A percentile compares a stretch with the other conserved stretches of the same genome.
Evolutionary conservation across 805 yeast species (phyloP).

Genomic region (Saturnispora diversa): DNA sequence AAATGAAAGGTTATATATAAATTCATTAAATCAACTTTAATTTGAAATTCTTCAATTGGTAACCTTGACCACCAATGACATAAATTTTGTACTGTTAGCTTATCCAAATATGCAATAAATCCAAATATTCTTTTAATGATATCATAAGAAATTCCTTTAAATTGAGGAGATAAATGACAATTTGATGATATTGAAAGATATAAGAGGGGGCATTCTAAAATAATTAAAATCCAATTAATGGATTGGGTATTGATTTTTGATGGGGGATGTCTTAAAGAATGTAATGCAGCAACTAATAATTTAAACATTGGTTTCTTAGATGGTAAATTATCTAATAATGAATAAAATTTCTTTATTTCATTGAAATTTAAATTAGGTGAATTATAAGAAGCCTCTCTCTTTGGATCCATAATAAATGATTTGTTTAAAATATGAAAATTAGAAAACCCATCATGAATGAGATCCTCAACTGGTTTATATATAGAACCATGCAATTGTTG

Average conservation of each 20-base stretch:
- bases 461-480: conserved; percentile 43
- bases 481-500: too few relatives aligned
- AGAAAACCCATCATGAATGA: conserved; percentile 41
- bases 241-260: conserved; percentile 34
- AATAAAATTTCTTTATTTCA: conserved; percentile 41
- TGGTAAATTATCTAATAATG: conserved; percentile 42
- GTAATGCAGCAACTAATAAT: conserved; percentile 44
- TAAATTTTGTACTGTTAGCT: conserved; percentile 34
- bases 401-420: conserved; percentile 41
- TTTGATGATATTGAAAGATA: conserved; percentile 35
- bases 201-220: conserved; percentile 62
- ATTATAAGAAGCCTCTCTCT: conserved; percentile 25
- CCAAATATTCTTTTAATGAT: conserved; percentile 65
- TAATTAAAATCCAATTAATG: conserved; percentile 52
- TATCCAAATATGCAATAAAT: conserved; percentile 44
- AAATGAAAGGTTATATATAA: conserved; percentile 73
- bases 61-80: conserved; percentile 47
- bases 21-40: conserved; percentile 60
- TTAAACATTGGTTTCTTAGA: conserved; percentile 52
- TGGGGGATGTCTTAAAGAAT: conserved; percentile 45
- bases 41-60: conserved; percentile 35
- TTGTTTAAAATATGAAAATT: conserved; percentile 39
- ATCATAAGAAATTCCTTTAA: conserved; percentile 55
- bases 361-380: conserved; percentile 44
- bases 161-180: conserved; percentile 33